Evolutionary conservation across 148 eudicot species (phyloP).

Genomic region (Arbutus unedo): DNA sequence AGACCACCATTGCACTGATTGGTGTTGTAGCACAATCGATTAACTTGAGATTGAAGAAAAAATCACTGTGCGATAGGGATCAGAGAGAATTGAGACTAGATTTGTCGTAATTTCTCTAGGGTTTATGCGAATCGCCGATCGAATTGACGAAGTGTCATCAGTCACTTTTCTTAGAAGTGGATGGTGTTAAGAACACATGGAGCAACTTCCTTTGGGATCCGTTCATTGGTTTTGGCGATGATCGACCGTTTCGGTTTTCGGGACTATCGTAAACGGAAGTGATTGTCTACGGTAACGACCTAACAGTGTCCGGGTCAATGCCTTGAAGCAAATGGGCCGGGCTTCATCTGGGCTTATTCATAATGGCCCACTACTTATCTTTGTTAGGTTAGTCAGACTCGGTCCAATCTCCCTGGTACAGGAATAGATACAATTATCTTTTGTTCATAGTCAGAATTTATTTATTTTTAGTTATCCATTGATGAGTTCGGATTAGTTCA

Average conservation of each 20-base stretch:
- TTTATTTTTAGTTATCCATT: too few relatives aligned
- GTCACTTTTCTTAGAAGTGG: background rate
- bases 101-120: conserved; percentile 25
- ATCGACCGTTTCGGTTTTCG: background rate
- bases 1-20: conserved; percentile 83
- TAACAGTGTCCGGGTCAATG: background rate
- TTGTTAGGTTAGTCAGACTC: too few relatives aligned
- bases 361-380: background rate
- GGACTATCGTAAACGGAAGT: background rate
- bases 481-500: too few relatives aligned
- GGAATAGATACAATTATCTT: too few relatives aligned
- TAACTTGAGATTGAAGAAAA: conserved; percentile 17
- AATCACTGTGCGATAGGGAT: background rate
- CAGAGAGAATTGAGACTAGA: conserved; percentile 10
- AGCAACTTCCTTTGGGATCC: background rate
- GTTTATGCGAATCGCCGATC: conserved; percentile 15
- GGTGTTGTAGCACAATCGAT: conserved; percentile 11
- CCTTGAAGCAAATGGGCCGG: background rate
- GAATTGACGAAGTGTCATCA: background rate
- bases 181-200: background rate
- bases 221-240: background rate
- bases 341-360: background rate
- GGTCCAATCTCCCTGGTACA: background rate
- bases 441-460: too few relatives aligned
- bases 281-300: background rate